Evolutionary conservation across 257 asterid species (phyloP), one percentile per base, ranked within the genome.

Genomic region (Linderniella brevidens): DNA sequence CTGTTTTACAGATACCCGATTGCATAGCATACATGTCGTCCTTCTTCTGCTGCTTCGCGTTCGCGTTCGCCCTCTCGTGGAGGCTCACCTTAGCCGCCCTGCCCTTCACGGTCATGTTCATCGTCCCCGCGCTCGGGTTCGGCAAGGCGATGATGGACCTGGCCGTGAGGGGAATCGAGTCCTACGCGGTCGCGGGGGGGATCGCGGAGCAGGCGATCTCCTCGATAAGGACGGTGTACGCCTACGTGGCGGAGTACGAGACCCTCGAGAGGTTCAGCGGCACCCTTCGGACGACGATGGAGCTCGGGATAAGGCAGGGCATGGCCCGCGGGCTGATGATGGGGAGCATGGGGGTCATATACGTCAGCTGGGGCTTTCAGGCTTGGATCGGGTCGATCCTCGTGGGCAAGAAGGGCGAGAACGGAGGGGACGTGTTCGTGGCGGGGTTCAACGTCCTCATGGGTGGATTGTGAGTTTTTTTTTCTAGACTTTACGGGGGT

Each of bases 301-400:
- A 69, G 25, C 56, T 84, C 48, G 95, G 98, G 11, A 37, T 74
- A 10, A 57, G 64, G 45, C 98, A 88, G 59, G 98, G 98, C n/a
- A 70, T 84, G 6, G 86, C 90, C 5, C 84, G 84, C 66, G 98
- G 98, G 6, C 58, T 88, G 56, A 92, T 94, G 3, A 69, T 88
- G 18, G 98, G 98, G 0, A 88, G 98, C 18, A 88, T 72, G n/a
- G 82, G 94, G 0, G 54, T 88, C 0, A 80, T 73, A 17, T 88
- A 74, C 47, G 92, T 93, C 0, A 80, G 84, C 19, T 88, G 98
- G 96, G 53, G 92, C 0, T 80, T 80, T 59, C 58, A 80, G 77
- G 59, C 95, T 9, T 88, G 72, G 41, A 84, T 84, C 15, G 96
- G 94, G 3, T 79, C 95, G 54, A 58, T 82, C 42, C 15, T 88